phyloP scores from a whole-genome alignment of 2,329 filamentous ascomycete species.

The Xylariomycetidae sp. region DNA sequence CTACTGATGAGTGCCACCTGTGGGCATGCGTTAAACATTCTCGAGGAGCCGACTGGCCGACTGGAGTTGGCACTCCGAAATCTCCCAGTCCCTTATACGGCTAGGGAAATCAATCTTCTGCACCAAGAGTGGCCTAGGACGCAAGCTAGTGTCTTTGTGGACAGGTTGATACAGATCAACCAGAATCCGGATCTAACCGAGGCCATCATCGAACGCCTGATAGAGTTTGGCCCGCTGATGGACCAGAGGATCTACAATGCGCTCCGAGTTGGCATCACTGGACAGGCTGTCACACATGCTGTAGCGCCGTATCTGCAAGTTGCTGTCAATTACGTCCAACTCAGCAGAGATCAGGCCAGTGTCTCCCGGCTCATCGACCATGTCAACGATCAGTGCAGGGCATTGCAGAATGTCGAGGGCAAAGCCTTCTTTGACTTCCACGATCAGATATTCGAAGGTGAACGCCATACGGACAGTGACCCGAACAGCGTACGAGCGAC shows the following conservation, averaged over 20 bases:
- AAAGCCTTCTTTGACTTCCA: conserved; percentile 42
- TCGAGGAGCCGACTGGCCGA: conserved; percentile 37
- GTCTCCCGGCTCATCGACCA: conserved; percentile 36
- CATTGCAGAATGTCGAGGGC: conserved; percentile 42
- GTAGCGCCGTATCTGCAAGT: conserved; percentile 54
- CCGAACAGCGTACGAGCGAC: conserved; percentile 24
- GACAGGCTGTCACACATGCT: conserved; percentile 39
- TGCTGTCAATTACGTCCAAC: conserved; percentile 46
- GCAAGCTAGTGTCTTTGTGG: conserved; percentile 48
- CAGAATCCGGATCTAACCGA: conserved; percentile 47
- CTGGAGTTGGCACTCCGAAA: conserved; percentile 26
- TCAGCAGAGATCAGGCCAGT: conserved; percentile 28
- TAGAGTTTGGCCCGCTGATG: conserved; percentile 45
- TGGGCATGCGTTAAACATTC: conserved; percentile 28
- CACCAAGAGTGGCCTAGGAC: conserved; percentile 35
- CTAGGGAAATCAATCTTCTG: conserved; percentile 40
- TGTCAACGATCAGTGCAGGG: conserved; percentile 36
- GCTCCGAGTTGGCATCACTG: conserved; percentile 47
- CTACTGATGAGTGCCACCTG: conserved; percentile 39
- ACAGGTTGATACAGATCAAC: conserved; percentile 59
- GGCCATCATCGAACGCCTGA: conserved; percentile 51
- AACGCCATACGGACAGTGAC: conserved; percentile 22
- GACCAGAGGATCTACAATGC: conserved; percentile 47
- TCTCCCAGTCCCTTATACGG: conserved; percentile 38
- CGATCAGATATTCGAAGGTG: conserved; percentile 27